Base-by-base conservation (phyloP, 805 yeast species). In the Candida methanosorbosa region DNA sequence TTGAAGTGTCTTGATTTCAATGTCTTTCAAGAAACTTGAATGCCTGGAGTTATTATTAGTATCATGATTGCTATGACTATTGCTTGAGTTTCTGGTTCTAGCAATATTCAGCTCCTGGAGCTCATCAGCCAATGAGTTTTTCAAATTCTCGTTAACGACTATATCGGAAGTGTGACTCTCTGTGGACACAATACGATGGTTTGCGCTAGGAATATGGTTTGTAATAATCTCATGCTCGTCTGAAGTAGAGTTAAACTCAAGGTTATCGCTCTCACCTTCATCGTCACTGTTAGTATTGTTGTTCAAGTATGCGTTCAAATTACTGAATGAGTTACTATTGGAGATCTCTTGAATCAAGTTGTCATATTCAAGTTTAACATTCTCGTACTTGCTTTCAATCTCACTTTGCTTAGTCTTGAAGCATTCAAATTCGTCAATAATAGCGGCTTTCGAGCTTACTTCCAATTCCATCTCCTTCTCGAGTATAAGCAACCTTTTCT, bases 351-450 rank as follows among this genome's bases (percentile, higher is more conserved):
- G 49, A 17, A 48, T 41, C 13, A 53, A 29, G 14, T 48, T 53
- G 8, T 55, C 57, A 30, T 50, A 52, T 34, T 54, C 56, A 32
- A 39, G 37, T 38, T 54, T 51, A 15, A 58, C 27, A 15, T 41
- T 36, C 18, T 53, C 51, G 35, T 52, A 50, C 25, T 46, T 52
- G 18, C 35, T 39, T 30, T 53, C 54, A 3, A 57, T 35, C 28
- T 57, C 56, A 4, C 34, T 27, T 32, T 42, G 49, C 35, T 66
- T 64, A 34, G 58, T 61, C 30, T 68, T 63, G 39, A 72, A 54
- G 42, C 57, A 54, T 45, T 73, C 80, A 29, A 73, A 58, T 50
- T 73, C 77, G 44, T 72, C 78, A 32, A 73, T 69, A 34, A 73
- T 66, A 30, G 68, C 55, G 38, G 66, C 58, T 43, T 71, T 71